Conservation (phyloP, 2,329 filamentous ascomycete genomes). For the Talaromyces sp. region DNA sequence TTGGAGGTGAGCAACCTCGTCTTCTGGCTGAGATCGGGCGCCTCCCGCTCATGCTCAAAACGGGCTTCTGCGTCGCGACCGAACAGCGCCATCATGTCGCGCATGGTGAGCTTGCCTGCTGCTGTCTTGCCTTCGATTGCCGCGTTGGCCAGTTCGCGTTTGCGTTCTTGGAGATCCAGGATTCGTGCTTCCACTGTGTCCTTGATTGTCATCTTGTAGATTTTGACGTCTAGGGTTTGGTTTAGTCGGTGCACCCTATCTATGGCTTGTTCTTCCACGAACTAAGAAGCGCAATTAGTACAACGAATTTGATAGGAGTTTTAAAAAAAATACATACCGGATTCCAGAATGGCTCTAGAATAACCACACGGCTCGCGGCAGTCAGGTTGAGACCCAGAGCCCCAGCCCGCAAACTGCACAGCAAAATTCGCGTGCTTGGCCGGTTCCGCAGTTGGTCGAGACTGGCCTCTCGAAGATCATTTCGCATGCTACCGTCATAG, state of each 20-base stretch:
- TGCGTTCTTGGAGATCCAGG: constrained; percentile 88
- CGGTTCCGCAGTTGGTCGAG: constrained; percentile 72
- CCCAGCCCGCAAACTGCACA: constrained; percentile 92
- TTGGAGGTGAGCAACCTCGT: constrained; percentile 24
- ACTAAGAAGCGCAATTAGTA: constrained; percentile 47
- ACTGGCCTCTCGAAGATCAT: constrained; percentile 84
- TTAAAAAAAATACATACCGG: constrained; percentile 52
- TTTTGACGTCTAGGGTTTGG: constrained; percentile 87
- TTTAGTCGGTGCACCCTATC: constrained; percentile 98
- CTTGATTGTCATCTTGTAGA: constrained; percentile 88
- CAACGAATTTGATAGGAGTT: constrained; percentile 8
- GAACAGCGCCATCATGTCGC: constrained; percentile 91
- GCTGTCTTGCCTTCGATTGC: constrained; percentile 78
- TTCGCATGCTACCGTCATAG: constrained; percentile 93
- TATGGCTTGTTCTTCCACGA: constrained; percentile 98
- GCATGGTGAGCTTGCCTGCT: constrained; percentile 78
- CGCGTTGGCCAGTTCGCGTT: constrained; percentile 82
- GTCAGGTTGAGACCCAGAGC: constrained; percentile 91
- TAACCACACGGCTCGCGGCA: constrained; percentile 85
- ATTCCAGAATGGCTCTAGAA: constrained; percentile 98
- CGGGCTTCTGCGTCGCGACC: constrained; percentile 59
- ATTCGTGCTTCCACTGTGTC: constrained; percentile 91
- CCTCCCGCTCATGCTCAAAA: constrained; percentile 35
- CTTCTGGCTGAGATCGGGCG: constrained; percentile 28
- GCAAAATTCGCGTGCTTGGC: constrained; percentile 68